A percentile compares a stretch with the other conserved stretches of the same genome.
Evolutionary conservation across 1,139 yeast species (phyloP).

Genomic region (Saccharomyces hybrid): DNA sequence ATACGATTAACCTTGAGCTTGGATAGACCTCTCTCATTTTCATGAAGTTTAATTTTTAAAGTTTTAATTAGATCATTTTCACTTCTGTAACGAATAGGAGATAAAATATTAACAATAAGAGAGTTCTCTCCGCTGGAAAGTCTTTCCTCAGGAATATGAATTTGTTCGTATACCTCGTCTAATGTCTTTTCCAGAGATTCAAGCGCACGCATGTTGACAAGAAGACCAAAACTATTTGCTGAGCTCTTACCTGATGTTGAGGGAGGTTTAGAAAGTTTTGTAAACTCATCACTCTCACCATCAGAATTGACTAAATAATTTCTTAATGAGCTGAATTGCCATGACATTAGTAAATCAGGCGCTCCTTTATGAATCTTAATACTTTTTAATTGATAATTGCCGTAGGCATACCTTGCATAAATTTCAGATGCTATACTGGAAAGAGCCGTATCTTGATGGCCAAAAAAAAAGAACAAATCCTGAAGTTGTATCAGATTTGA

Average conservation of each 20-base stretch:
- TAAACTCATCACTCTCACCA: conserved; percentile 36
- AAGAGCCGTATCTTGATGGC: conserved; percentile 74
- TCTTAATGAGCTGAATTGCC: conserved; percentile 80
- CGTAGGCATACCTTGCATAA: conserved; percentile 87
- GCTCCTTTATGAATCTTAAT: conserved; percentile 48
- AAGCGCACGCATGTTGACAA: background rate
- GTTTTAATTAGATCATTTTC: conserved; percentile 60
- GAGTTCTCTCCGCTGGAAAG: background rate
- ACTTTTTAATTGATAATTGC: conserved; percentile 81
- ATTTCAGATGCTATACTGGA: conserved; percentile 93
- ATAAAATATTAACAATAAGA: conserved; percentile 41
- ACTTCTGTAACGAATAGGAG: conserved; percentile 57
- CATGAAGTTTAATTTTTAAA: conserved; percentile 56
- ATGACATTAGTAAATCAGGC: conserved; percentile 56
- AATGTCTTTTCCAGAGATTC: background rate
- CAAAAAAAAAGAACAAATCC: conserved; percentile 82
- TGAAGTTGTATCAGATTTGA: conserved; percentile 92
- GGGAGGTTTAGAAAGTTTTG: conserved; percentile 71
- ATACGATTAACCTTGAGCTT: conserved; percentile 75
- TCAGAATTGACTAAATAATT: conserved; percentile 56
- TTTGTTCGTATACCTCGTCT: background rate
- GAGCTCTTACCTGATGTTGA: background rate
- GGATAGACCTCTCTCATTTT: conserved; percentile 58
- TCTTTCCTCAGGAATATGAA: background rate
- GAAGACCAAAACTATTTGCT: background rate